Evolutionary conservation across 2,329 filamentous ascomycete genomes (phyloP).

Genomic region (Scolecobasidium constrictum): DNA sequence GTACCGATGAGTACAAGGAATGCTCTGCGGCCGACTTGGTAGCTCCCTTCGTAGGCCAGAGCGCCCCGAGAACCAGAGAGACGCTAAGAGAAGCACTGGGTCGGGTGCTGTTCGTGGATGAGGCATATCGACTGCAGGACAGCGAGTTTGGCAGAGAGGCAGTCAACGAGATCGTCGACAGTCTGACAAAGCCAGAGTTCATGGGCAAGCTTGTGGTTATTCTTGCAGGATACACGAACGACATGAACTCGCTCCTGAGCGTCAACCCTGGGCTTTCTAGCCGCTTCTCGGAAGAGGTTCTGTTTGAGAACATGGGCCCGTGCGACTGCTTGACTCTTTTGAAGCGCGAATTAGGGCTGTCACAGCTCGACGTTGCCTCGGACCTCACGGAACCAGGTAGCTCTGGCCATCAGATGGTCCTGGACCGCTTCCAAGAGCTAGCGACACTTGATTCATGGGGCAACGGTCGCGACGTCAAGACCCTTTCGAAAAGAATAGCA

Average conservation of each 20-base stretch:
- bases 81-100: slow-evolving; percentile 53
- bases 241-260: slow-evolving; percentile 53
- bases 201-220: slow-evolving; percentile 53
- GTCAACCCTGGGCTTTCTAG: slow-evolving; percentile 53
- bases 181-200: slow-evolving; percentile 46
- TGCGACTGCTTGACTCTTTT: slow-evolving; percentile 21
- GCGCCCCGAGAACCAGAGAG: slow-evolving; percentile 53
- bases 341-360: too few species aligned
- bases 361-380: too few species aligned
- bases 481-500: slow-evolving; percentile 41
- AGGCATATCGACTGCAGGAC: slow-evolving; percentile 55
- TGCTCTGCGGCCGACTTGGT: slow-evolving; percentile 59
- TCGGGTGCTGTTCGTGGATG: slow-evolving; percentile 59
- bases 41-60: slow-evolving; percentile 58
- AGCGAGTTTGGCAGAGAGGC: slow-evolving; percentile 47
- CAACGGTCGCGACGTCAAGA: slow-evolving; percentile 51
- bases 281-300: slow-evolving; percentile 51
- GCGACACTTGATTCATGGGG: slow-evolving; percentile 43
- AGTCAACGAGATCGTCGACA: slow-evolving; percentile 41
- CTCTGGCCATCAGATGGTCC: slow-evolving; percentile 14
- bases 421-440: slow-evolving; percentile 30
- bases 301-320: slow-evolving; percentile 36
- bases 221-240: slow-evolving; percentile 55
- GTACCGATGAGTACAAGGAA: slow-evolving; percentile 49
- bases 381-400: too few species aligned